Evolutionary conservation across 805 yeast species (phyloP).

Genomic region (Scheffersomyces lignosus): DNA sequence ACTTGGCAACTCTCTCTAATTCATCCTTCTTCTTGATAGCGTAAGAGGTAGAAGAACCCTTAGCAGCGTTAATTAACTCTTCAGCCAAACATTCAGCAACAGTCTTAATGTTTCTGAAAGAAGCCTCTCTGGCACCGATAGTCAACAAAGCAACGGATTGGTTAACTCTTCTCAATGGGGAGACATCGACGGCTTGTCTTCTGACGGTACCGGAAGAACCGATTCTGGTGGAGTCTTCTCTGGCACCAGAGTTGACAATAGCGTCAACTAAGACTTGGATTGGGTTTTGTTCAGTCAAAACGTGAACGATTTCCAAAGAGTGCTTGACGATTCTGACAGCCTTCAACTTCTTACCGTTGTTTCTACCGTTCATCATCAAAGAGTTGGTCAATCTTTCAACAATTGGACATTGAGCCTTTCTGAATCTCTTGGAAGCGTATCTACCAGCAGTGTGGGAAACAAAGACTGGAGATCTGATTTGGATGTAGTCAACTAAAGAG

Average conservation of each 20-base stretch:
- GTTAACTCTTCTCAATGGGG: slow-evolving; percentile 99
- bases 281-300: slow-evolving; percentile 99
- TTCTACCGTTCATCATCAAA: slow-evolving; percentile 99
- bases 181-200: slow-evolving; percentile 99
- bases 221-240: slow-evolving; percentile 99
- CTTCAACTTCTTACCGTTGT: slow-evolving; percentile 99
- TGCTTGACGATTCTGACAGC: slow-evolving; percentile 99
- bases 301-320: slow-evolving; percentile 96
- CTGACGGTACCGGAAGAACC: slow-evolving; percentile 99
- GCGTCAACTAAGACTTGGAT: slow-evolving; percentile 99
- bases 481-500: slow-evolving; percentile 97
- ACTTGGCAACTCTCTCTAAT: slow-evolving; percentile 99
- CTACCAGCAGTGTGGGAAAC: slow-evolving; percentile 99
- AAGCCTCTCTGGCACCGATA: slow-evolving; percentile 99
- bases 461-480: slow-evolving; percentile 95
- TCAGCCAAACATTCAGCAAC: slow-evolving; percentile 99
- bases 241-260: slow-evolving; percentile 99
- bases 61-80: slow-evolving; percentile 99
- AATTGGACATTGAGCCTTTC: slow-evolving; percentile 99
- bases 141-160: slow-evolving; percentile 97
- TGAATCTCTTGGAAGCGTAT: slow-evolving; percentile 99
- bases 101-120: slow-evolving; percentile 99
- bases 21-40: slow-evolving; percentile 99
- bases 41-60: slow-evolving; percentile 99
- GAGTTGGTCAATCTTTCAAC: slow-evolving; percentile 99